These are phyloP conservation scores for Vicia sativa DNA, from an alignment of 306 rosid genomes.

Conservation along the genomic window DNA sequence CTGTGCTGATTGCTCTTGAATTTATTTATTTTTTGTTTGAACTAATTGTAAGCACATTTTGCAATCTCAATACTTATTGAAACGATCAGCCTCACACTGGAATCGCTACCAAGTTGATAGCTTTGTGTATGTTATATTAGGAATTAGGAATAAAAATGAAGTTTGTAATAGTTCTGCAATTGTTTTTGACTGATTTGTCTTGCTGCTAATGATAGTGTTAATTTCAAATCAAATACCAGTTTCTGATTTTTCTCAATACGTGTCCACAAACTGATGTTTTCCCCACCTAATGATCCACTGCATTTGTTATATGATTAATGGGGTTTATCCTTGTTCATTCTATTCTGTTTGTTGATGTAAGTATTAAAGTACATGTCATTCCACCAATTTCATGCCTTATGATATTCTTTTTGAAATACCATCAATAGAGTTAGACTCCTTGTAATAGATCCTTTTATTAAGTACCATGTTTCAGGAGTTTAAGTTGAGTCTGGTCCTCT, in stretches of 20 bases:
- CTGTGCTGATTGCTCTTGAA: constrained; percentile 8
- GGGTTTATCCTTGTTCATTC: constrained; percentile 13
- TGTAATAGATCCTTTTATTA: neutral
- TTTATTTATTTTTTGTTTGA: constrained; percentile 25
- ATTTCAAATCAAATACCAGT: constrained; percentile 12
- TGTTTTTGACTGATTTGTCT: constrained; percentile 8
- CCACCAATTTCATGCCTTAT: neutral
- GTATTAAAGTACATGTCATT: neutral
- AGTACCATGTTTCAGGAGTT: neutral
- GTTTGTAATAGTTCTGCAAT: constrained; percentile 16
- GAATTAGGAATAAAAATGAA: neutral
- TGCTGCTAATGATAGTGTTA: neutral
- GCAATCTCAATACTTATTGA: constrained; percentile 1
- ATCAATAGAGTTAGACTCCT: neutral
- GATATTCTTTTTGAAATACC: constrained; percentile 15
- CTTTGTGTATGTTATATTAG: constrained; percentile 1
- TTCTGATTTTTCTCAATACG: neutral
- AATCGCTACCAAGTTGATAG: constrained; percentile 10
- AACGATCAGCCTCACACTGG: neutral
- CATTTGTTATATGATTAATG: neutral
- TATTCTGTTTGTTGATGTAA: constrained; percentile 12
- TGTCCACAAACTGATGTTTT: neutral
- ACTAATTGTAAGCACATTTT: constrained; percentile 13
- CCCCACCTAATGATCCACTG: neutral
- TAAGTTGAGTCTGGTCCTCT: constrained; percentile 8